These are phyloP conservation scores for Stentor coeruleus DNA, from an alignment of 73 alveolate species.

Conservation along the genomic window DNA sequence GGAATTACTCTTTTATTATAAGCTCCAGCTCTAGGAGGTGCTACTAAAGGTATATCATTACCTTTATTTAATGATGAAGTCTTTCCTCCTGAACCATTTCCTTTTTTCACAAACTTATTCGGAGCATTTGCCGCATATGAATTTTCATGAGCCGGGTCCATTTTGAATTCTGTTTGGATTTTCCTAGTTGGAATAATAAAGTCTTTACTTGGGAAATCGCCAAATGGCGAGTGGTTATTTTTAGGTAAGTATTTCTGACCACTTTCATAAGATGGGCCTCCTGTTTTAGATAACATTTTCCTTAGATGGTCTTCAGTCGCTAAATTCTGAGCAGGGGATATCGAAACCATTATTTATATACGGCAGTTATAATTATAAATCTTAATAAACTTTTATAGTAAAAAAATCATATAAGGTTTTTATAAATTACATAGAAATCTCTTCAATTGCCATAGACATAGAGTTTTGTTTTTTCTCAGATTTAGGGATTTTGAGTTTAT, in stretches of 20 bases:
- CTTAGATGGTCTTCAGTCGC: conserved; percentile 27
- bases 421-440: too few species aligned
- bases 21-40: conserved; percentile 95
- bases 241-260: conserved; percentile 32
- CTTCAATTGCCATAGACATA: too few species aligned
- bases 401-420: too few species aligned
- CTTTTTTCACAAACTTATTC: conserved; percentile 15
- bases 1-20: conserved; percentile 75
- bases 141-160: conserved; percentile 32
- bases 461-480: too few species aligned
- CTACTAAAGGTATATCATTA: conserved; percentile 62
- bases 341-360: background rate
- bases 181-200: conserved; percentile 29
- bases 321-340: conserved; percentile 6
- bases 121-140: conserved; percentile 60
- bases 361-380: background rate
- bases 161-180: background rate
- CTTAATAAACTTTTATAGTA: too few species aligned
- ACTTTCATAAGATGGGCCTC: conserved; percentile 14
- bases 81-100: conserved; percentile 86
- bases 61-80: conserved; percentile 81
- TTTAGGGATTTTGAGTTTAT: too few species aligned
- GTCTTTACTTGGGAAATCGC: conserved; percentile 93
- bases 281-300: conserved; percentile 3
- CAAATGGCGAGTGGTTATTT: conserved; percentile 89